phyloP scores from a whole-genome alignment of 179 eudicot species.

The Nepenthes alata region DNA sequence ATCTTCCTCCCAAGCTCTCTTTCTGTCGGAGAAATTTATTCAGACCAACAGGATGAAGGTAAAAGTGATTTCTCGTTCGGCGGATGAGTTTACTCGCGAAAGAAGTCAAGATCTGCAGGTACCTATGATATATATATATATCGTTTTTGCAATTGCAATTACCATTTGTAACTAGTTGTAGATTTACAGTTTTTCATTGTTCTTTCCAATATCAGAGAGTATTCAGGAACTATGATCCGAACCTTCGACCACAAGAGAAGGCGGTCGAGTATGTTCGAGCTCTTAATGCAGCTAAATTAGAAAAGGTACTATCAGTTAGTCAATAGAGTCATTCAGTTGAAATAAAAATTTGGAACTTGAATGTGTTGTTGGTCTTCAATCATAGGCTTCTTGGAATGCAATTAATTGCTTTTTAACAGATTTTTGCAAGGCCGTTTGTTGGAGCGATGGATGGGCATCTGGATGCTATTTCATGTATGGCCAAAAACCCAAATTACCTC shows the following conservation, averaged over 20 bases:
- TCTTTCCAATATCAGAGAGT: conserved; percentile 41
- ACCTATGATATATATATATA: not conserved
- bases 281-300: conserved; percentile 78
- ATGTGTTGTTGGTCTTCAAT: not conserved
- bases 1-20: too few relatives aligned
- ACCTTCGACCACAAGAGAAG: conserved; percentile 73
- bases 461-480: conserved; percentile 81
- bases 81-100: conserved; percentile 85
- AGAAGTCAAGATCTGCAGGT: conserved; percentile 92
- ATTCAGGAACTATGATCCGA: conserved; percentile 74
- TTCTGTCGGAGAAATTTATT: not conserved
- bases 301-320: conserved; percentile 37
- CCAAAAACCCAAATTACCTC: conserved; percentile 69
- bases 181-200: not conserved
- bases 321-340: not conserved
- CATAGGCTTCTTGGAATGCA: not conserved
- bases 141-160: not conserved
- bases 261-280: conserved; percentile 85
- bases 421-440: conserved; percentile 82
- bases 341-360: not conserved
- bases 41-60: conserved; percentile 40
- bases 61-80: conserved; percentile 70
- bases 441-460: conserved; percentile 90
- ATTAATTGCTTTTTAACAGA: conserved; percentile 19
- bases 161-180: not conserved